These are phyloP conservation scores for Tylopilus intermedius DNA, from an alignment of 768 basidiomycete species.

Conservation along the genomic window DNA sequence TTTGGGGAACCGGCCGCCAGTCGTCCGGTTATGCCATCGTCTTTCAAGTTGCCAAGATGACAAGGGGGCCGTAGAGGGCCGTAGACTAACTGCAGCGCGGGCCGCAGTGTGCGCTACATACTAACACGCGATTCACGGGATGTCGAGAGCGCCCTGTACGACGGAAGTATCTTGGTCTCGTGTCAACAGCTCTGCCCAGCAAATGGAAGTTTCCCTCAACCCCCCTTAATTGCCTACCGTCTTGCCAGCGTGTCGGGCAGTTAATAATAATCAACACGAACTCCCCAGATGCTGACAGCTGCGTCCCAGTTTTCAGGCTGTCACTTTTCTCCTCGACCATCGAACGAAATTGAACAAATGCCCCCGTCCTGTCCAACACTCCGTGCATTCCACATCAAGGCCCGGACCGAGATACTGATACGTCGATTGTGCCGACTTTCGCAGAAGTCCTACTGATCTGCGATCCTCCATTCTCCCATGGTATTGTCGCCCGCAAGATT, in stretches of 20 bases:
- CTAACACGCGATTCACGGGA: not conserved
- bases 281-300: not conserved
- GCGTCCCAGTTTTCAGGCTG: not conserved
- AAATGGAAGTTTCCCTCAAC: not conserved
- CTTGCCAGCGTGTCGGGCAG: not conserved
- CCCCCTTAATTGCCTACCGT: not conserved
- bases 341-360: not conserved
- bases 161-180: not conserved
- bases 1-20: not conserved
- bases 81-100: not conserved
- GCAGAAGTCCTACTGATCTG: not conserved
- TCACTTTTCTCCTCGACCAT: not conserved
- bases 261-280: not conserved
- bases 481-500: not conserved
- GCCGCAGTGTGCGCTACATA: not conserved
- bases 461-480: not conserved
- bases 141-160: not conserved
- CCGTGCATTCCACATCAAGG: not conserved
- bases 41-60: not conserved
- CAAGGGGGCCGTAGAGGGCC: not conserved
- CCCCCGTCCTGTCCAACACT: not conserved
- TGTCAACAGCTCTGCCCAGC: not conserved
- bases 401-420: not conserved
- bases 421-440: not conserved
- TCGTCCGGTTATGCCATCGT: not conserved